Conservation (phyloP, 352 stramenopile species). For the Phytophthora agathidicida region DNA sequence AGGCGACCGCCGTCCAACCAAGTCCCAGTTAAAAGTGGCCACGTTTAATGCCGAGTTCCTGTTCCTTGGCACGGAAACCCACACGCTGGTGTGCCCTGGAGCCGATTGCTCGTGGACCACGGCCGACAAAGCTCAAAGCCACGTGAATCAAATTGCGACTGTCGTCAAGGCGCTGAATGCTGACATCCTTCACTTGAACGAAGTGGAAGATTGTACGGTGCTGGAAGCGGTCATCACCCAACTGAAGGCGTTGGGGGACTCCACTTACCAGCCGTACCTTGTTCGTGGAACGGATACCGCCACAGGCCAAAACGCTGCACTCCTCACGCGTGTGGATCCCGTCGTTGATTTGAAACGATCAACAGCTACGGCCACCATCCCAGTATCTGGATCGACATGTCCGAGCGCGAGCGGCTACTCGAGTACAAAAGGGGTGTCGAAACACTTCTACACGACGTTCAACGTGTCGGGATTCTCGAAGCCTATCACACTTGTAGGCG, state of each 20-base stretch:
- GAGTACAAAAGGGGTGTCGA: conserved; percentile 58
- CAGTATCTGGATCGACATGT: conserved; percentile 64
- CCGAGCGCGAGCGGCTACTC: conserved; percentile 44
- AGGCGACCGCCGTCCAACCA: conserved; percentile 50
- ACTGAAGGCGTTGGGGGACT: conserved; percentile 50
- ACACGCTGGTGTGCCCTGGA: conserved; percentile 49
- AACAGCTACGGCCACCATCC: conserved; percentile 34
- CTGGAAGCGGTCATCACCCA: conserved; percentile 56
- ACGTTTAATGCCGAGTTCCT: conserved; percentile 75
- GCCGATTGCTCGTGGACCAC: conserved; percentile 64
- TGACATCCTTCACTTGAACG: conserved; percentile 73
- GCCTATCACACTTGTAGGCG: conserved; percentile 67
- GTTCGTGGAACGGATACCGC: conserved; percentile 61
- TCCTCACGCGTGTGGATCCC: conserved; percentile 72
- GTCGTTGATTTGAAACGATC: conserved; percentile 52
- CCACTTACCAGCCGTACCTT: conserved; percentile 70
- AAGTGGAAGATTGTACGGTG: conserved; percentile 66
- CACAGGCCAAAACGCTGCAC: conserved; percentile 70
- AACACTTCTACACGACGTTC: conserved; percentile 79
- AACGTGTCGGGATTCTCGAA: conserved; percentile 68
- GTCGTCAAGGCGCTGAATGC: conserved; percentile 55
- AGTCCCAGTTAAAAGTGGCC: conserved; percentile 61
- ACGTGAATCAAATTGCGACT: conserved; percentile 59
- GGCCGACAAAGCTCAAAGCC: conserved; percentile 37
- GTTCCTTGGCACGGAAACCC: conserved; percentile 54